Evolutionary conservation across 768 basidiomycete genomes (phyloP).

Genomic region (Tricholoma hemisulphureum): DNA sequence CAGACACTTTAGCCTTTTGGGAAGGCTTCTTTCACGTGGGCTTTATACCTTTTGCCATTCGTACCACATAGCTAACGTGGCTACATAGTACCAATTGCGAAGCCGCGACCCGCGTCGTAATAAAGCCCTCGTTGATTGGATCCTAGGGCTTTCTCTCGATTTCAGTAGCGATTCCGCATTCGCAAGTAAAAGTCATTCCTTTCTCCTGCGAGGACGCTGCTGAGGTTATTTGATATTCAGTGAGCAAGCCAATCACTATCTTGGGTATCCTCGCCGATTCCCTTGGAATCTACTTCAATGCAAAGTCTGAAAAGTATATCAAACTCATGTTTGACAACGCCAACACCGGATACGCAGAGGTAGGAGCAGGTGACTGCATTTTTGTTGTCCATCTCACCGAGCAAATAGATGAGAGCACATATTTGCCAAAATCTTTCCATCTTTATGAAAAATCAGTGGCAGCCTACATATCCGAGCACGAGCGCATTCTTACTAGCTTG

Average conservation of each 20-base stretch:
- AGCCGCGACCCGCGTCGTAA: conserved; percentile 81
- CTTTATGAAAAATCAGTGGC: conserved; percentile 63
- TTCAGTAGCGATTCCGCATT: conserved; percentile 87
- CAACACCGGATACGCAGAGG: conserved; percentile 84
- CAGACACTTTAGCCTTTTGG: conserved; percentile 81
- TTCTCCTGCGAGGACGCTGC: background rate
- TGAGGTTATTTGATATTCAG: conserved; percentile 39
- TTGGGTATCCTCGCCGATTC: conserved; percentile 66
- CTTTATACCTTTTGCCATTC: background rate
- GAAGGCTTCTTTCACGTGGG: conserved; percentile 60
- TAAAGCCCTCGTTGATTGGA: conserved; percentile 71
- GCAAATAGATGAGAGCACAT: conserved; percentile 59
- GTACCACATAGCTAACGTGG: background rate
- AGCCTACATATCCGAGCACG: conserved; percentile 60
- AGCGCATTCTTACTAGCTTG: conserved; percentile 58
- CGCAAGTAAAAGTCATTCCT: conserved; percentile 53
- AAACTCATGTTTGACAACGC: conserved; percentile 72
- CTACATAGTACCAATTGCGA: conserved; percentile 48
- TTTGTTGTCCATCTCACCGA: conserved; percentile 1
- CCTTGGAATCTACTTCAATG: conserved; percentile 63
- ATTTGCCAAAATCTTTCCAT: conserved; percentile 65
- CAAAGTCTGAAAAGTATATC: conserved; percentile 66
- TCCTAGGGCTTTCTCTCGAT: conserved; percentile 72
- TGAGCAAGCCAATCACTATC: conserved; percentile 71
- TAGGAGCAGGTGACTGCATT: conserved; percentile 26